These are phyloP conservation scores for Schizochytrium sp. DNA, from an alignment of 108 stramenopile species.

Conservation along the genomic window DNA sequence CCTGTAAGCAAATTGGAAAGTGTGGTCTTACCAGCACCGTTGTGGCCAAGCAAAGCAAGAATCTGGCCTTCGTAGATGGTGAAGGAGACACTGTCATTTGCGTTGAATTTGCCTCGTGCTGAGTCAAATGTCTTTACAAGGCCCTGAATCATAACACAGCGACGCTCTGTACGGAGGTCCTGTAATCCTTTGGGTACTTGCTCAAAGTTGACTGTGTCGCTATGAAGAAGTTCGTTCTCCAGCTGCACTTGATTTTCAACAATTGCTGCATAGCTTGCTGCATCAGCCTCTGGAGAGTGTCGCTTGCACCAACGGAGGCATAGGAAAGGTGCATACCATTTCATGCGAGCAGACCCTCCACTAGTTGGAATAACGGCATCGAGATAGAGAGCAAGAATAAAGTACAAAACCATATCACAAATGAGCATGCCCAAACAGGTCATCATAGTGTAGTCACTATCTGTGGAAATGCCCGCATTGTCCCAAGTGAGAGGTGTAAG, in stretches of 20 bases:
- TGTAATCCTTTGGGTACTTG: not conserved
- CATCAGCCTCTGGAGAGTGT: not conserved
- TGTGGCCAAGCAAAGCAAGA: slow-evolving; percentile 77
- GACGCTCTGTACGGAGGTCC: slow-evolving; percentile 26
- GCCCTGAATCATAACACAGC: not conserved
- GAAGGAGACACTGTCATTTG: slow-evolving; percentile 61
- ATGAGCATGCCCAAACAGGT: slow-evolving; percentile 33
- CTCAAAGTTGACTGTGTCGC: slow-evolving; percentile 10
- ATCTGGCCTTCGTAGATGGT: slow-evolving; percentile 69
- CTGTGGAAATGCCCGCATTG: not conserved
- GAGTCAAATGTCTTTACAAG: not conserved
- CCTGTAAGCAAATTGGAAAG: slow-evolving; percentile 64
- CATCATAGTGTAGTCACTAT: slow-evolving; percentile 26
- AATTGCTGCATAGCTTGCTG: not conserved
- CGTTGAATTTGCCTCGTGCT: not conserved
- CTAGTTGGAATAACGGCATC: slow-evolving; percentile 63
- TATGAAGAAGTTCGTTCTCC: not conserved
- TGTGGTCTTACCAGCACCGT: slow-evolving; percentile 75
- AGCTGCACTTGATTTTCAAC: not conserved
- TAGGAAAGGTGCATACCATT: slow-evolving; percentile 28
- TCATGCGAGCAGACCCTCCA: not conserved
- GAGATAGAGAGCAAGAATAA: slow-evolving; percentile 65
- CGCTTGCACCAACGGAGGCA: not conserved
- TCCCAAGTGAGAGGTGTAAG: not conserved
- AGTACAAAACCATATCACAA: slow-evolving; percentile 63